phyloP scores from a whole-genome alignment of 345 rosid genomes.

The Aegle marmelos region DNA sequence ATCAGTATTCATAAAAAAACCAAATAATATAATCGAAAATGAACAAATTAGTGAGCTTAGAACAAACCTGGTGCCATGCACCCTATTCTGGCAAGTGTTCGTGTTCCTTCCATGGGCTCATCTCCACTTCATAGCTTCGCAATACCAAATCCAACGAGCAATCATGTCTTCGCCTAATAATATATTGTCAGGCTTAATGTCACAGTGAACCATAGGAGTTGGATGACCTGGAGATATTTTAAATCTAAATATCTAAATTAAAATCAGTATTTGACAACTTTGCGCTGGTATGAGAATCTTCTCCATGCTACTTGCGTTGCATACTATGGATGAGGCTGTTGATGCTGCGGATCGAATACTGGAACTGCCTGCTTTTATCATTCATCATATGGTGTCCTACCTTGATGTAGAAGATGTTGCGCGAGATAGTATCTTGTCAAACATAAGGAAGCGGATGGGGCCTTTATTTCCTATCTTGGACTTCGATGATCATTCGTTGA shows the following conservation, averaged over 20 bases:
- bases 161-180: too few relatives aligned
- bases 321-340: too few relatives aligned
- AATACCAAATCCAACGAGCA: neutral
- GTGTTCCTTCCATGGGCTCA: neutral
- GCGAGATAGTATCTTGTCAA: too few relatives aligned
- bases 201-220: conserved; percentile 8
- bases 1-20: too few relatives aligned
- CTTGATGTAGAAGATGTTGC: too few relatives aligned
- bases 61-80: conserved; percentile 6
- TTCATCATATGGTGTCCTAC: too few relatives aligned
- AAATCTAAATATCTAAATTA: neutral
- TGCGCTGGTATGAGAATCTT: neutral
- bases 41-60: neutral
- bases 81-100: neutral
- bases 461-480: too few relatives aligned
- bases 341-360: too few relatives aligned
- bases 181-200: conserved; percentile 8
- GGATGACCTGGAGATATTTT: conserved; percentile 2
- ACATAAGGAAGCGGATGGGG: too few relatives aligned
- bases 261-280: too few relatives aligned
- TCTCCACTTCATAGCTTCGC: neutral
- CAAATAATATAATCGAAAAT: neutral
- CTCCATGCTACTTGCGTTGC: neutral
- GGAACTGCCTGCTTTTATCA: too few relatives aligned
- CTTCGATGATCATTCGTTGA: too few relatives aligned